These are phyloP conservation scores for Tetrahymena thermophila DNA, from an alignment of 73 alveolate genomes.

Conservation along the genomic window DNA sequence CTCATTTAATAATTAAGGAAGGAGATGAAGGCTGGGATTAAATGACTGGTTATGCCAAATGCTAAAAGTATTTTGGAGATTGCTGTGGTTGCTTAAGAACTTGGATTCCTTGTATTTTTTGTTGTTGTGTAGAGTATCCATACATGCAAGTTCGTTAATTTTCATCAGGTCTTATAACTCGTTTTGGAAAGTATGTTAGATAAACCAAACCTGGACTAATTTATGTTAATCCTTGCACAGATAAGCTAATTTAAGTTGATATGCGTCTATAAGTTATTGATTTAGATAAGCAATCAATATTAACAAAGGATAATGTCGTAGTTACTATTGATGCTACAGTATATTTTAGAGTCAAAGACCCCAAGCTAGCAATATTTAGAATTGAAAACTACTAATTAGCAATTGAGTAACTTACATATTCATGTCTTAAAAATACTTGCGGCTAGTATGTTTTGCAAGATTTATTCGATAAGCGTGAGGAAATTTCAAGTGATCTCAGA, in stretches of 20 bases:
- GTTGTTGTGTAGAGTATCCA: slow-evolving; percentile 41
- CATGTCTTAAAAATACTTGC: slow-evolving; percentile 25
- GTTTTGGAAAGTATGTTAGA: slow-evolving; percentile 41
- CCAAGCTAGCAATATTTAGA: slow-evolving; percentile 37
- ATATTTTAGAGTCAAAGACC: slow-evolving; percentile 34
- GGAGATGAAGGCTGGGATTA: not conserved
- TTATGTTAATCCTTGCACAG: slow-evolving; percentile 48
- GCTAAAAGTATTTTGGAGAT: slow-evolving; percentile 29
- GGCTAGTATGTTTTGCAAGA: slow-evolving; percentile 30
- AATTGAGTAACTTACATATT: slow-evolving; percentile 28
- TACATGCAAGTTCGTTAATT: slow-evolving; percentile 25
- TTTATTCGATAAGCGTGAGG: slow-evolving; percentile 35
- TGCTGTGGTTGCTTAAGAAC: slow-evolving; percentile 40
- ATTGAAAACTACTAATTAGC: slow-evolving; percentile 36
- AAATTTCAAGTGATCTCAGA: slow-evolving; percentile 22
- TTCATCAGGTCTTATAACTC: slow-evolving; percentile 29
- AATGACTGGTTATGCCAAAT: slow-evolving; percentile 35
- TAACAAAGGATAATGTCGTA: slow-evolving; percentile 43
- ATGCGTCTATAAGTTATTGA: slow-evolving; percentile 28
- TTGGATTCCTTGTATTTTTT: slow-evolving; percentile 44
- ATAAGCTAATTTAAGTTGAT: slow-evolving; percentile 7
- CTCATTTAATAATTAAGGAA: not conserved
- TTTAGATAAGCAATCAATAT: slow-evolving; percentile 20
- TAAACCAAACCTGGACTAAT: slow-evolving; percentile 33
- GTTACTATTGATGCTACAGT: slow-evolving; percentile 44